Base-by-base conservation (phyloP, 129 eudicot species). In the Saussurea involucrata region DNA sequence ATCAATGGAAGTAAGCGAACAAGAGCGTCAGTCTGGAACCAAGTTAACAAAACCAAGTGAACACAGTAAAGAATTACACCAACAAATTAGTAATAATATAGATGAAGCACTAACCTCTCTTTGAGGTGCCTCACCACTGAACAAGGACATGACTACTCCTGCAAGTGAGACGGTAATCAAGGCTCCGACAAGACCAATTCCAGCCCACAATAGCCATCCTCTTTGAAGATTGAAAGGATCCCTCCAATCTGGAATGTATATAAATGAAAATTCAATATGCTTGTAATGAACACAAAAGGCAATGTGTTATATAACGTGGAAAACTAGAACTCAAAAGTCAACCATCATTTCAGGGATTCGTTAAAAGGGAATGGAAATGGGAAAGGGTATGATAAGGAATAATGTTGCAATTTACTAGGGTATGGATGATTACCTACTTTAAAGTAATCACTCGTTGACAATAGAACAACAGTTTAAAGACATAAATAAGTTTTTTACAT, bases 201-300 rank as follows among this genome's bases (percentile, higher is more conserved):
- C 97, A 22, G 97, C 99, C 97, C 97, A 95, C 79, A 95, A 82
- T 27, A 95, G 87, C 99, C 97, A 95, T 60, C 99, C 99, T 82
- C 72, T 95, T 69, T 88, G 86, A 64, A 92, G 91, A 87, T 85
- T 79, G 77, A 95, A 95, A 18, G 97, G 99, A 31, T 90, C 88
- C 85, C 80, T 92, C 90, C 81, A 84, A 80, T 95, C 99, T 95
- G 83, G 63, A 80, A 82, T 17, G 67, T 24, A 32, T 67, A 1
- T 9, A 44, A 46, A 63, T 4, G 2, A 58, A 28, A 76, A 46
- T 68, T 28, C 53, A 80, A 46, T 37, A 46, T 31, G 20, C 0
- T 18, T 36, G n/a, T 24, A 63, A 24, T 8, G 71, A 76, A 44
- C 32, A 49, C 31, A 31, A 15, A 76, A 13, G 9, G 3, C 25